Percentiles rank a stretch among this genome's conserved stretches.
phyloP scores from a whole-genome alignment of 2,329 filamentous ascomycete species.

The Hyphodiscus sp. region DNA sequence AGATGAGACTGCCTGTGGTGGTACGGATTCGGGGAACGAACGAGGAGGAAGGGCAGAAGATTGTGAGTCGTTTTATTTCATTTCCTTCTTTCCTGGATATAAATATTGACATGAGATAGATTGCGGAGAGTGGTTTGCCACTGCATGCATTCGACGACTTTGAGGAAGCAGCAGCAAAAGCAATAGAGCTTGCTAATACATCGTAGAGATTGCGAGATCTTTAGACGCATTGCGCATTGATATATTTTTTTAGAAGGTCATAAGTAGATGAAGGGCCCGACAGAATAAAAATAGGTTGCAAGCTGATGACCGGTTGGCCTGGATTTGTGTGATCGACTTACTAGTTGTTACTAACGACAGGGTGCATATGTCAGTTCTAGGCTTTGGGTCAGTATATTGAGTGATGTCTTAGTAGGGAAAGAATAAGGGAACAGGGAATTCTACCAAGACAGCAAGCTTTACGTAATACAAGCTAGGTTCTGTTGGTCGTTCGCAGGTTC shows the following conservation, averaged over 20 bases:
- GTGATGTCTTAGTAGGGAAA: too few species aligned
- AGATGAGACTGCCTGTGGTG: conserved; percentile 65
- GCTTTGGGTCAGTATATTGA: too few species aligned
- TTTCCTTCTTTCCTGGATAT: not conserved
- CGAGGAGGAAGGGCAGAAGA: conserved; percentile 61
- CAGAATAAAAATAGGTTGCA: not conserved
- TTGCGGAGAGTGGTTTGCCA: conserved; percentile 60
- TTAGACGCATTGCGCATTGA: not conserved
- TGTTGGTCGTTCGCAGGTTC: too few species aligned
- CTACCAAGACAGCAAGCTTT: too few species aligned
- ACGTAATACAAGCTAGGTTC: too few species aligned
- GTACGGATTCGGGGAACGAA: conserved; percentile 71
- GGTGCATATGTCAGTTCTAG: too few species aligned
- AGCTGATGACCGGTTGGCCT: too few species aligned
- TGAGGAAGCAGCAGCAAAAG: conserved; percentile 63
- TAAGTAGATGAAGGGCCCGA: not conserved
- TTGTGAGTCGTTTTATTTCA: conserved; percentile 36
- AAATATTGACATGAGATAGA: conserved; percentile 31
- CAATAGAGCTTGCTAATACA: conserved; percentile 48
- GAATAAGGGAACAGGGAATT: too few species aligned
- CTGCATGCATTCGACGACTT: conserved; percentile 70
- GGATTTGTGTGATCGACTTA: too few species aligned
- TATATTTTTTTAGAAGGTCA: not conserved
- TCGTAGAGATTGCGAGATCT: conserved; percentile 1
- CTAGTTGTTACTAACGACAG: too few species aligned